Percentiles rank a stretch among this genome's conserved stretches.
Conservation (phyloP, 2,329 filamentous ascomycete genomes). For the Aspergillus novofumigatus region DNA sequence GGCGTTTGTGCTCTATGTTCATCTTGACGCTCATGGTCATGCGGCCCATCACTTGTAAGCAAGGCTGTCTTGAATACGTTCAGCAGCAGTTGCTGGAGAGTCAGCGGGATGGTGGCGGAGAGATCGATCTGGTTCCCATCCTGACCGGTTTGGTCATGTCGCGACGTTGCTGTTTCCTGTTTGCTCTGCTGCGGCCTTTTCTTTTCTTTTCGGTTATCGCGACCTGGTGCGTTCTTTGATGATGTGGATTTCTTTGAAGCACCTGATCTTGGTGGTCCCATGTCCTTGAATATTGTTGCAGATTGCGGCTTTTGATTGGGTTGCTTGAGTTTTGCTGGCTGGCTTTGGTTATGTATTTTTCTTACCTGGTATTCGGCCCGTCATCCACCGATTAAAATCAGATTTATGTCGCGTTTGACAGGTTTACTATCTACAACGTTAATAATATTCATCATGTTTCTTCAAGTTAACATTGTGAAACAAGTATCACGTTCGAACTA, state of each 20-base stretch:
- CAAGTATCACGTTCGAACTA: not conserved
- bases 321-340: not conserved
- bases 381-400: not conserved
- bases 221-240: not conserved
- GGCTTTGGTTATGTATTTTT: not conserved
- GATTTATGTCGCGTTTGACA: not conserved
- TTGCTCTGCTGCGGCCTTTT: slow-evolving; percentile 5
- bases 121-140: slow-evolving; percentile 17
- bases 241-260: not conserved
- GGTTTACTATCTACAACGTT: not conserved
- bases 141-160: slow-evolving; percentile 1
- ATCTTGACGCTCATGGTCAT: not conserved
- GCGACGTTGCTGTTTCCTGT: slow-evolving; percentile 1
- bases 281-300: slow-evolving; percentile 2
- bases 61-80: slow-evolving; percentile 70
- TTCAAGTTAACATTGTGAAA: not conserved
- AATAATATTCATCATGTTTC: not conserved
- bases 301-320: not conserved
- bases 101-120: slow-evolving; percentile 40
- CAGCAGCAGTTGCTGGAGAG: slow-evolving; percentile 66
- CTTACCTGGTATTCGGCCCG: not conserved
- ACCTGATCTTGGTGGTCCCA: slow-evolving; percentile 7
- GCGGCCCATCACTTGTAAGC: slow-evolving; percentile 28
- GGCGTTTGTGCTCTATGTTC: not conserved
- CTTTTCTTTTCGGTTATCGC: slow-evolving; percentile 9